Evolutionary conservation across 352 stramenopile genomes (phyloP), one percentile per base, ranked within the genome.

Genomic region (Globisporangium carolinianum): DNA sequence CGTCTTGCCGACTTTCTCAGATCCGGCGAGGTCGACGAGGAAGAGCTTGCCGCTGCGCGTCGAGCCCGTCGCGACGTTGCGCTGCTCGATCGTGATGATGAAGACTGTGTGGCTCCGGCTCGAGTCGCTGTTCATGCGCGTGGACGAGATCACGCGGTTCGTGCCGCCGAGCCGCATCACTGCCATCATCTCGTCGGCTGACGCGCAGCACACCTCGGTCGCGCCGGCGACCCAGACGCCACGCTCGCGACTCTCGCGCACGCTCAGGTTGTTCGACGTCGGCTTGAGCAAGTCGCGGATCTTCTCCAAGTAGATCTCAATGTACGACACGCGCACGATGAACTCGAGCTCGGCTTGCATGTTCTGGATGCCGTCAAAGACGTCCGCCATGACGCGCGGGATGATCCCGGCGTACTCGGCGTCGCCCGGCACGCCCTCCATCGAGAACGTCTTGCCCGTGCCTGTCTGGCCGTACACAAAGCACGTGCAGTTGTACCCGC

Each of bases 231-330:
- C 55, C 70, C 71, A 91, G 12, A 91, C 77, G 42, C 81, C 81
- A 9, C 79, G 75, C 47, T 87, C 71, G 3, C 65, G 60, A 53
- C 62, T 87, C 59, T 91, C 79, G 10, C 81, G 75, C 5, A 88
- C 71, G 37, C 67, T 86, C 47, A 91, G 63, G 42, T 87, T 87
- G 42, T 65, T 86, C 0, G 66, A 76, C 11, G 68, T 54, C 11
- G 78, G 75, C 51, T 83, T 69, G 15, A 99, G 81, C 47, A 99
- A 72, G 72, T 99, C 97, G 7, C 91, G 76, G 39, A 99, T 97
- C 60, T 98, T 96, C 71, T 99, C 97, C 62, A 99, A 97, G 81
- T 99, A 99, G 61, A 99, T 99, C 70, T 99, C 97, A 48, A 99
- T 77, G 72, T 98, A 99, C 32, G 91, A 98, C n/a, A 97, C 93